These are phyloP conservation scores for Pseudotsuga menziesii DNA, from an alignment of 75 land plant genomes.

Conservation along the genomic window DNA sequence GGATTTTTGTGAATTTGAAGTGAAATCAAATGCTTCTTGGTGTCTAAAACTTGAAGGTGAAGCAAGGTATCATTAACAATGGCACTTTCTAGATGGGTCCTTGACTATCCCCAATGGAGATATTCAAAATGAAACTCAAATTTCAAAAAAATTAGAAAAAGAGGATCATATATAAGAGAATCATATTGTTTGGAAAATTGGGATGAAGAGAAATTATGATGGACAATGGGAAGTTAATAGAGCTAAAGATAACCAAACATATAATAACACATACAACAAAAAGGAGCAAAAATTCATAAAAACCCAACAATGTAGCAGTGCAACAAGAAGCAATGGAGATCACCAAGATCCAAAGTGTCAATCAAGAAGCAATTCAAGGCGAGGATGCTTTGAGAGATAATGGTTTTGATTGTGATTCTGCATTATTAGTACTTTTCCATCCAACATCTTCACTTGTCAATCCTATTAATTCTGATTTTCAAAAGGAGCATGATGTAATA, in stretches of 20 bases:
- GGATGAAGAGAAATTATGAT: conserved; percentile 21
- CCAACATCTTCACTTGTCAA: conserved; percentile 16
- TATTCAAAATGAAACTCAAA: no score
- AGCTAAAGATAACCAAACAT: conserved; percentile 25
- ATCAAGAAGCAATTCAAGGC: conserved; percentile 9
- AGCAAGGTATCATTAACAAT: conserved; percentile 21
- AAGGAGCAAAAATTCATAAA: conserved; percentile 73
- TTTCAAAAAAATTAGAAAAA: conserved; percentile 16
- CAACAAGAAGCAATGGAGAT: conserved; percentile 48
- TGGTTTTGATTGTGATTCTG: background rate
- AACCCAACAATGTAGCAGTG: conserved; percentile 67
- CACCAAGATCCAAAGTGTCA: conserved; percentile 24
- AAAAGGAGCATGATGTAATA: conserved; percentile 55
- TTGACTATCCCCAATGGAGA: conserved; percentile 14
- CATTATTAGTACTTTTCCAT: no score
- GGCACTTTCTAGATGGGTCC: conserved; percentile 48
- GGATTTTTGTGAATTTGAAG: conserved; percentile 85
- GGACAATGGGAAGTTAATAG: conserved; percentile 69
- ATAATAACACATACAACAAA: background rate
- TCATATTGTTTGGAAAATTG: conserved; percentile 58
- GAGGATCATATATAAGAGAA: conserved; percentile 55
- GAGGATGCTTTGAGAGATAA: conserved; percentile 14
- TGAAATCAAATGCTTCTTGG: conserved; percentile 97
- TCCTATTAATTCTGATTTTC: conserved; percentile 15
- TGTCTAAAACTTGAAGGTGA: conserved; percentile 68